Conservation (phyloP, 2,329 filamentous ascomycete genomes). For the Elsinoe australis region DNA sequence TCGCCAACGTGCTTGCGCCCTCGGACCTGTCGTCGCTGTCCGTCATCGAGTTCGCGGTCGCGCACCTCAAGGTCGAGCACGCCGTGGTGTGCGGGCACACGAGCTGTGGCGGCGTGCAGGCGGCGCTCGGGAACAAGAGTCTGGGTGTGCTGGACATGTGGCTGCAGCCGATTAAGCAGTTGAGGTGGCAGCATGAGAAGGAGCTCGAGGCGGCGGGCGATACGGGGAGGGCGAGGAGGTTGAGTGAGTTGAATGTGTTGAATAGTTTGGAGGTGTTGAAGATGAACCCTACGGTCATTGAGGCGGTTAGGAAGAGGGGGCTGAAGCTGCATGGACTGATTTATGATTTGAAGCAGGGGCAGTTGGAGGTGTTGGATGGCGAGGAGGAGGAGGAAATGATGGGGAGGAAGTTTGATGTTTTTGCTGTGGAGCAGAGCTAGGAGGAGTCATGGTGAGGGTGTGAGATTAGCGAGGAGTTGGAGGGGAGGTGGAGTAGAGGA, state of each 20-base stretch:
- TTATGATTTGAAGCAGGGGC: constrained; percentile 57
- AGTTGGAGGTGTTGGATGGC: constrained; percentile 45
- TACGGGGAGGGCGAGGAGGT: constrained; percentile 49
- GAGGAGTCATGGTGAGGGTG: no score
- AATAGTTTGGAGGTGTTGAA: constrained; percentile 59
- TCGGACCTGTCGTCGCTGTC: constrained; percentile 67
- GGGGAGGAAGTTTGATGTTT: constrained; percentile 21
- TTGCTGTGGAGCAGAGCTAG: constrained; percentile 12
- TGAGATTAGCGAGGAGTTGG: neutral
- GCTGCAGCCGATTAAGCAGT: constrained; percentile 49
- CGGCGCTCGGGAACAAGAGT: constrained; percentile 48
- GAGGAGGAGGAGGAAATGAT: constrained; percentile 26
- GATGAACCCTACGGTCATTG: constrained; percentile 60
- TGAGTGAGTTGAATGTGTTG: constrained; percentile 72
- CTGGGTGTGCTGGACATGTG: constrained; percentile 54
- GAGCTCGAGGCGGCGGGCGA: constrained; percentile 44
- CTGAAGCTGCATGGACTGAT: constrained; percentile 70
- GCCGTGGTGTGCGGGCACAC: constrained; percentile 57
- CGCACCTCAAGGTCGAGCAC: constrained; percentile 59
- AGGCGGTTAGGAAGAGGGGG: constrained; percentile 62
- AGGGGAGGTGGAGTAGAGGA: neutral
- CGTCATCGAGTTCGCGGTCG: constrained; percentile 74
- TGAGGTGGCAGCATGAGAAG: constrained; percentile 47
- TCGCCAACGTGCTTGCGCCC: constrained; percentile 71
- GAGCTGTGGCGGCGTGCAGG: constrained; percentile 51